A percentile compares a stretch with the other conserved stretches of the same genome.
Conservation (phyloP, 805 yeast species). For the Dipodascus geniculatus region DNA sequence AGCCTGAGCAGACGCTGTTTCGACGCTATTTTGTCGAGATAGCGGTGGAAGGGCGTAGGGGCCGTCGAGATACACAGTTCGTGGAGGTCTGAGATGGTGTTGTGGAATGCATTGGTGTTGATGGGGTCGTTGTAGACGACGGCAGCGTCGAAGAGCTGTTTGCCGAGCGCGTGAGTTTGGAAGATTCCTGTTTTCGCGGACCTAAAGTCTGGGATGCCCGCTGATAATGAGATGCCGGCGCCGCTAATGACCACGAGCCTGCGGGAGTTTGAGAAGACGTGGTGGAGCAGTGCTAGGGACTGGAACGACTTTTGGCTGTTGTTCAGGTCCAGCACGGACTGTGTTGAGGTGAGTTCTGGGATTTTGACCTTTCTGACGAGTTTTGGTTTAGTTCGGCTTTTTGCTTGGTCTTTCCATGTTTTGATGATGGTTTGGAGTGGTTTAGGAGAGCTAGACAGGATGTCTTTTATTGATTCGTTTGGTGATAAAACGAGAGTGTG, state of each 20-base stretch:
- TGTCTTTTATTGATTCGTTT: too few relatives aligned
- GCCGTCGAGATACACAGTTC: conserved; percentile 39
- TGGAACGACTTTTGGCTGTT: background rate
- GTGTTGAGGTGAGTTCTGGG: background rate
- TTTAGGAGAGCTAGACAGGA: too few relatives aligned
- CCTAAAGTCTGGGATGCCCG: conserved; percentile 85
- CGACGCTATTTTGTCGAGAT: conserved; percentile 45
- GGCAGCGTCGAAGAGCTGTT: conserved; percentile 67
- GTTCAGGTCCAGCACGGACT: background rate
- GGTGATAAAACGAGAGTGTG: too few relatives aligned
- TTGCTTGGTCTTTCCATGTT: too few relatives aligned
- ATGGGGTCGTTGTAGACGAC: conserved; percentile 51
- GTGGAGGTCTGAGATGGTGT: conserved; percentile 56
- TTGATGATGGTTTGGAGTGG: too few relatives aligned
- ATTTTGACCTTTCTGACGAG: background rate
- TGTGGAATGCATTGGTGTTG: conserved; percentile 54
- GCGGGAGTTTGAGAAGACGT: conserved; percentile 43
- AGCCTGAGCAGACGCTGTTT: conserved; percentile 57
- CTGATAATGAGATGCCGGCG: conserved; percentile 83
- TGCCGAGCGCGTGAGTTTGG: conserved; percentile 38
- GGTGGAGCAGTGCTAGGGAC: conserved; percentile 34
- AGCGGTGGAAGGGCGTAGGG: conserved; percentile 67
- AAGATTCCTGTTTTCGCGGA: conserved; percentile 63
- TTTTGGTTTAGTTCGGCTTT: too few relatives aligned
- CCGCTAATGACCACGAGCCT: conserved; percentile 62